Evolutionary conservation across 2,329 filamentous ascomycete genomes (phyloP).

Genomic region (Diaporthe australafricana): DNA sequence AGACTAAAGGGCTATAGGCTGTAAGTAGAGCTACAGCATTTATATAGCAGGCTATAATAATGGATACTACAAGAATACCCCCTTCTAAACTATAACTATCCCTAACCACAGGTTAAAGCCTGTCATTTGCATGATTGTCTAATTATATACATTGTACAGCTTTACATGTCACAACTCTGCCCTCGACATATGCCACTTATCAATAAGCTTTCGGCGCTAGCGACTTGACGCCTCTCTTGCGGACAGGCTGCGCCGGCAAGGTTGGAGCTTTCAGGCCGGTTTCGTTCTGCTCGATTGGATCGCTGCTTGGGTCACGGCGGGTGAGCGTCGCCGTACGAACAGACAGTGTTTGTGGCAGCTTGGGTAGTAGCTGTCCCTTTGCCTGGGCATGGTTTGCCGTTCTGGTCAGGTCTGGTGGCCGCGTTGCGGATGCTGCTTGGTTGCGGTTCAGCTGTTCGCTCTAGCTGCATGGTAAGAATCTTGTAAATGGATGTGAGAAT

Average conservation of each 20-base stretch:
- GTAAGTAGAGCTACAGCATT: no score
- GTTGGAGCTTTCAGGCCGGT: neutral
- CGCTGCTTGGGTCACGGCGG: neutral
- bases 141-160: no score
- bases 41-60: no score
- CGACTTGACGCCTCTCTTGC: neutral
- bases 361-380: neutral
- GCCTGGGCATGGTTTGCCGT: neutral
- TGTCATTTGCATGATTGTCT: no score
- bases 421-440: neutral
- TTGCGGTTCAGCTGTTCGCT: neutral
- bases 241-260: conserved; percentile 1
- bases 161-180: no score
- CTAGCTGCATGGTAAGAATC: neutral
- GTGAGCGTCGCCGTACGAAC: neutral
- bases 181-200: no score
- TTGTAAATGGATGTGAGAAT: neutral
- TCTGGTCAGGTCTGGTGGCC: neutral
- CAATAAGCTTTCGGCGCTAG: neutral
- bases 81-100: no score
- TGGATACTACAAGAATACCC: no score
- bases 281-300: neutral
- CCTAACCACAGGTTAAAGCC: no score
- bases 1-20: no score
- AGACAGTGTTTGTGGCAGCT: neutral